A percentile compares a stretch with the other conserved stretches of the same genome.
These are phyloP conservation scores for Xylaria sp. DNA, from an alignment of 2,329 filamentous ascomycete genomes.

Conservation along the genomic window DNA sequence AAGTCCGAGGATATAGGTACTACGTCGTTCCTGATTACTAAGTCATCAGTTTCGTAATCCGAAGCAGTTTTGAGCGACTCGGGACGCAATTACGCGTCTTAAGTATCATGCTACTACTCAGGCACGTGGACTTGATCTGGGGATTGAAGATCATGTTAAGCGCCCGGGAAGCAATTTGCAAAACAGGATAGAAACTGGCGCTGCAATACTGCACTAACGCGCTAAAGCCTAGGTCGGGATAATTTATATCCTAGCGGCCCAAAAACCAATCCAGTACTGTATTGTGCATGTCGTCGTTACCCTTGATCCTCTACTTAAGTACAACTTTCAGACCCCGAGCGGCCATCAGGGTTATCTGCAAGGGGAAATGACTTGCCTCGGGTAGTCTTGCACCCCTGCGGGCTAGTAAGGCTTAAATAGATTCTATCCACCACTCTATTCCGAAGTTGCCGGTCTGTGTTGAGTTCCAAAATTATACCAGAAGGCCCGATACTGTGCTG, in stretches of 20 bases:
- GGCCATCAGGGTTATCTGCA: conserved; percentile 1
- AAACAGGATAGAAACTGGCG: background rate
- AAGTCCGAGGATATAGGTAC: background rate
- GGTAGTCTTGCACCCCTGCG: conserved; percentile 14
- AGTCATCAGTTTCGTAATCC: background rate
- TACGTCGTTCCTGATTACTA: conserved; percentile 11
- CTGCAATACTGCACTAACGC: background rate
- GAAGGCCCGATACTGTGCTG: conserved; percentile 29
- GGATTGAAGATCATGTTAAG: background rate
- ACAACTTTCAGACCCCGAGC: background rate
- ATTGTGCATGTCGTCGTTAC: background rate
- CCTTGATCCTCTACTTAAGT: no score
- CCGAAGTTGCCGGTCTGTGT: conserved; percentile 19
- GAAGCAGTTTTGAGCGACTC: background rate
- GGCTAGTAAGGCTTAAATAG: conserved; percentile 18
- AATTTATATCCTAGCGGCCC: background rate
- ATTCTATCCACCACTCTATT: conserved; percentile 6
- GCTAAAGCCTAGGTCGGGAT: background rate
- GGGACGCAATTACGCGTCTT: background rate
- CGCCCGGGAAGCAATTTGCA: background rate
- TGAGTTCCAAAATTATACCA: conserved; percentile 19
- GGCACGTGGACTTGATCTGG: background rate
- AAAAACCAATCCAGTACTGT: background rate
- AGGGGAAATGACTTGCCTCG: background rate
- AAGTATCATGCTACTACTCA: background rate